A percentile compares a stretch with the other conserved stretches of the same genome.
Evolutionary conservation across 345 rosid species (phyloP).

Genomic region (Bruguiera gymnorhiza): DNA sequence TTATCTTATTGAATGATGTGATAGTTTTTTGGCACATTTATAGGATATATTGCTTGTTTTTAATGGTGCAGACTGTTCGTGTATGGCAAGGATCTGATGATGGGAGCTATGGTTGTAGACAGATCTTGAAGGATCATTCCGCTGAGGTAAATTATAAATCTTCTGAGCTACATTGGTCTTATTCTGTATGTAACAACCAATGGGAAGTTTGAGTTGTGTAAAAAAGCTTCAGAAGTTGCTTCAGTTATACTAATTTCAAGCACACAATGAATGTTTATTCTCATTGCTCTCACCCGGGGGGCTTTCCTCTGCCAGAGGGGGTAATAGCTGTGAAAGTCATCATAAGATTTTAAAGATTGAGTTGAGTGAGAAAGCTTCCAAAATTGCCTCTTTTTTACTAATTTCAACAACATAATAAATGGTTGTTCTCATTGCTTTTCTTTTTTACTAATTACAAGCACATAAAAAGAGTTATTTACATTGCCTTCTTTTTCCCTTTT

Average conservation of each 20-base stretch:
- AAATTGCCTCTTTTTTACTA: too few relatives aligned
- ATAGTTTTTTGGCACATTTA: not conserved
- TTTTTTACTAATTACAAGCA: too few relatives aligned
- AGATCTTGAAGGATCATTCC: conserved; percentile 72
- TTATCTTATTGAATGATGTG: not conserved
- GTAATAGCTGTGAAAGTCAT: too few relatives aligned
- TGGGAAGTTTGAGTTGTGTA: not conserved
- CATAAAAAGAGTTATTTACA: too few relatives aligned
- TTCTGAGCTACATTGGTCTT: not conserved
- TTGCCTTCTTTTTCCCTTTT: too few relatives aligned
- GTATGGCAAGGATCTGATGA: conserved; percentile 84
- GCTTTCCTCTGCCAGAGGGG: too few relatives aligned
- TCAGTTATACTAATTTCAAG: not conserved
- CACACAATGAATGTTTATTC: not conserved
- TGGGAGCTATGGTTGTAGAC: conserved; percentile 72
- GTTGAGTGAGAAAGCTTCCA: too few relatives aligned
- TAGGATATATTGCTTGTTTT: not conserved
- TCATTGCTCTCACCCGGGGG: not conserved
- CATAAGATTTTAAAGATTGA: too few relatives aligned
- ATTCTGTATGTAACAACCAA: not conserved
- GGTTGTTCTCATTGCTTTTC: too few relatives aligned
- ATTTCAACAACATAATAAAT: too few relatives aligned
- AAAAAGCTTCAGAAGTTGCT: not conserved
- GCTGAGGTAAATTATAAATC: conserved; percentile 59
- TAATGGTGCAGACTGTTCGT: conserved; percentile 73